A percentile compares a stretch with the other conserved stretches of the same genome.
Conservation (phyloP, 1,139 yeast genomes). For the Saccharomyces hybrid region DNA sequence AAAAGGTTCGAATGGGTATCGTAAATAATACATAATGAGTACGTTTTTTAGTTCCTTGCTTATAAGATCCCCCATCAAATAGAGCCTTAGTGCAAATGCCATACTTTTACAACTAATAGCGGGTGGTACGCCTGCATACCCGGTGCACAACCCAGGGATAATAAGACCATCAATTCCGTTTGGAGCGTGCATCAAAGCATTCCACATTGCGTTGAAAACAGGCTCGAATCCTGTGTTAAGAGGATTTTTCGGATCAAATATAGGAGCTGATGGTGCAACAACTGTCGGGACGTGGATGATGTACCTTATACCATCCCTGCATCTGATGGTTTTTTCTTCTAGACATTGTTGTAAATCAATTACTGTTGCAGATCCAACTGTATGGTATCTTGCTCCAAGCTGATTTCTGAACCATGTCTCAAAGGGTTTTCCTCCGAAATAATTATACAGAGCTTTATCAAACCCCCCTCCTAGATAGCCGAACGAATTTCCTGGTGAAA, state of each 20-base stretch:
- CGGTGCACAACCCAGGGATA: constrained; percentile 46
- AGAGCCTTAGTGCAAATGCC: constrained; percentile 27
- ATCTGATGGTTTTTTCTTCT: constrained; percentile 5
- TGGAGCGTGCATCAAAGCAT: constrained; percentile 28
- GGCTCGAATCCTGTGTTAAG: constrained; percentile 23
- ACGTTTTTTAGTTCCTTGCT: constrained; percentile 21
- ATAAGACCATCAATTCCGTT: constrained; percentile 32
- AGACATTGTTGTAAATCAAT: constrained; percentile 16
- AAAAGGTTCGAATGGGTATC: constrained; percentile 22
- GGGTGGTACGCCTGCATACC: constrained; percentile 40
- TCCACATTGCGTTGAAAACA: constrained; percentile 44
- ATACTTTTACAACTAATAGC: constrained; percentile 31
- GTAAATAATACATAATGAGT: constrained; percentile 25
- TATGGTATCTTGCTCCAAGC: constrained; percentile 22
- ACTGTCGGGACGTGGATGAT: constrained; percentile 44
- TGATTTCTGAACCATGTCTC: constrained; percentile 26
- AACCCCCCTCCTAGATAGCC: constrained; percentile 49
- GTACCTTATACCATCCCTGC: constrained; percentile 27
- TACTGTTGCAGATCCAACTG: constrained; percentile 23
- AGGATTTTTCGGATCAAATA: constrained; percentile 14
- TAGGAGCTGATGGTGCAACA: constrained; percentile 35
- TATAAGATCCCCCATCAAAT: constrained; percentile 12
- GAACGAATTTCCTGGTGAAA: constrained; percentile 49
- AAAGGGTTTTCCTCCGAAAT: constrained; percentile 29
- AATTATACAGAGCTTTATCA: constrained; percentile 37